Percentiles rank a stretch among this genome's conserved stretches.
These are phyloP conservation scores for Pulveroboletus sp. DNA, from an alignment of 768 basidiomycete species.

Conservation along the genomic window DNA sequence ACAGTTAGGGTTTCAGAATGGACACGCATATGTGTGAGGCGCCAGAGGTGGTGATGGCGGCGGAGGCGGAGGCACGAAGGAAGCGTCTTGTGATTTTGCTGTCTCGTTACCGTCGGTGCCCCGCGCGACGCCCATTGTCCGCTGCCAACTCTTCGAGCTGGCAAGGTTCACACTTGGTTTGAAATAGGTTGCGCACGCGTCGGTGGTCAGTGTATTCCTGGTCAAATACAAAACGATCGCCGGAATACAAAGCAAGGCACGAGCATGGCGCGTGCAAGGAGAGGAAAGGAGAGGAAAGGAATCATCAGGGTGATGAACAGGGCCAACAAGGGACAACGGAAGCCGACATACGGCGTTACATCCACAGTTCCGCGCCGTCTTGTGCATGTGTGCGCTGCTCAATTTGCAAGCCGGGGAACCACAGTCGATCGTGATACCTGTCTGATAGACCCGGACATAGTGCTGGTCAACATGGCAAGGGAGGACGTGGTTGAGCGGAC, in stretches of 20 bases:
- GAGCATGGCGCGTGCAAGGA: neutral
- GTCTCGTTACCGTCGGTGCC: constrained; percentile 14
- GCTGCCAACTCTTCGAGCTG: constrained; percentile 32
- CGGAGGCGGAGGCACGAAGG: constrained; percentile 1
- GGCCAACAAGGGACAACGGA: neutral
- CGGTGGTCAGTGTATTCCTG: constrained; percentile 44
- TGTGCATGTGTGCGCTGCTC: constrained; percentile 58
- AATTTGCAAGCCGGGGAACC: constrained; percentile 43
- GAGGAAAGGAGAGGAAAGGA: neutral
- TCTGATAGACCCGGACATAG: constrained; percentile 59
- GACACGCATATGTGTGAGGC: neutral
- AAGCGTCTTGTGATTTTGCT: neutral
- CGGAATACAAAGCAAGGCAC: neutral
- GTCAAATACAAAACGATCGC: neutral
- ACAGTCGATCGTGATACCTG: constrained; percentile 58
- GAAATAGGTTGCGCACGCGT: constrained; percentile 61
- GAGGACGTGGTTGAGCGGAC: constrained; percentile 1
- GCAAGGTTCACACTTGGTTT: constrained; percentile 58
- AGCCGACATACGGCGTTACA: constrained; percentile 40
- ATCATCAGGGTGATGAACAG: neutral
- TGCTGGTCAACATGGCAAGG: constrained; percentile 40
- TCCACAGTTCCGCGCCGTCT: constrained; percentile 50
- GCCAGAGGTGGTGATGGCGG: neutral
- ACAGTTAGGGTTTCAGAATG: neutral
- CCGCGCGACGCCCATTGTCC: constrained; percentile 32